phyloP scores from a whole-genome alignment of 305 asterid genomes.

The Striga hermonthica region DNA sequence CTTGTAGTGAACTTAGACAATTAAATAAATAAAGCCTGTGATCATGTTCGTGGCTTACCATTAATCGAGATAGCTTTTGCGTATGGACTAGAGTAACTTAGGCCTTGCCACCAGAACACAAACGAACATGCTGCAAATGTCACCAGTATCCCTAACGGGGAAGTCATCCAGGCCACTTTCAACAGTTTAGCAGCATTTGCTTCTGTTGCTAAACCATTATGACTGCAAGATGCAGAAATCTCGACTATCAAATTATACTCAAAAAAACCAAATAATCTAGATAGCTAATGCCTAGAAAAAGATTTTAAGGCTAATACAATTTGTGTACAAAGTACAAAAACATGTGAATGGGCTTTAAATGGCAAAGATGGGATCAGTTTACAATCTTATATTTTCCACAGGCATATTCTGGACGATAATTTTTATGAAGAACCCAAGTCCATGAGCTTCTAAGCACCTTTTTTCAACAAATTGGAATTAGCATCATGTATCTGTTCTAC shows the following conservation, averaged over 20 bases:
- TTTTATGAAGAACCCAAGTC: background rate
- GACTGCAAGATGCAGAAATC: constrained; percentile 46
- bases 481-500: background rate
- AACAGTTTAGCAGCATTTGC: constrained; percentile 65
- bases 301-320: background rate
- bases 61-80: constrained; percentile 83
- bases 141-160: constrained; percentile 68
- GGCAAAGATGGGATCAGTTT: constrained; percentile 18
- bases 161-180: constrained; percentile 85
- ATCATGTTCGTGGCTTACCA: constrained; percentile 44
- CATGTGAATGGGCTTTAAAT: constrained; percentile 1
- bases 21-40: constrained; percentile 14
- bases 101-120: constrained; percentile 85
- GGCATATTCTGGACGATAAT: background rate
- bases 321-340: constrained; percentile 8
- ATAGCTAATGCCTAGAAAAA: constrained; percentile 16
- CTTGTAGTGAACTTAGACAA: background rate
- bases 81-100: constrained; percentile 66
- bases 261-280: constrained; percentile 22
- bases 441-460: constrained; percentile 4
- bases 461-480: background rate
- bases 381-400: constrained; percentile 6
- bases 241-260: constrained; percentile 29
- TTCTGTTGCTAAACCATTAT: constrained; percentile 49
- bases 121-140: constrained; percentile 57